Evolutionary conservation across 768 basidiomycete genomes (phyloP).

Genomic region (Auricularia heimuer): DNA sequence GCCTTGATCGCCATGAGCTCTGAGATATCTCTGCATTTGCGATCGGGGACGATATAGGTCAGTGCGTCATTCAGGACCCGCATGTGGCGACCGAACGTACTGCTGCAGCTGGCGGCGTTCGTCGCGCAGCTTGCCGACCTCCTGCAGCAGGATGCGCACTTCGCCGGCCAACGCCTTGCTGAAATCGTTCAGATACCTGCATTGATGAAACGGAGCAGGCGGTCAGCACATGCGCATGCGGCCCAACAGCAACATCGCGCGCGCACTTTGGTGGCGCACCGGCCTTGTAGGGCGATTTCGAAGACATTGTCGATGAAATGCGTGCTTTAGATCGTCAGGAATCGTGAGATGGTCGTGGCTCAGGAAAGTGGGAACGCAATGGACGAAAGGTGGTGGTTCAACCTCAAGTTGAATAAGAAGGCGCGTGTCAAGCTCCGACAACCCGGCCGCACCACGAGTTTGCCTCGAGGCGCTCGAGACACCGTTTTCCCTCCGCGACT

Average conservation of each 20-base stretch:
- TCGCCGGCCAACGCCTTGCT: conserved; percentile 53
- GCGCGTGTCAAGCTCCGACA: background rate
- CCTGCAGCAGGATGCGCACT: conserved; percentile 50
- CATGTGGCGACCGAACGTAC: conserved; percentile 18
- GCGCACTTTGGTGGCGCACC: background rate
- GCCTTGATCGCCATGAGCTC: conserved; percentile 14
- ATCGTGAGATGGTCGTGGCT: background rate
- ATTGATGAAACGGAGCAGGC: background rate
- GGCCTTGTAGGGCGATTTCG: background rate
- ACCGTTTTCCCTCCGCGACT: too few relatives aligned
- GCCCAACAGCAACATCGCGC: background rate
- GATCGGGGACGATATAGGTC: background rate
- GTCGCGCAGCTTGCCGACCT: conserved; percentile 51
- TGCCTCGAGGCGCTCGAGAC: background rate
- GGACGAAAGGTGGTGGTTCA: background rate
- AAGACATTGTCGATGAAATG: background rate
- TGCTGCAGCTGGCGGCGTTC: conserved; percentile 48
- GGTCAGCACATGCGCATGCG: background rate
- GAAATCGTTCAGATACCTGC: conserved; percentile 48
- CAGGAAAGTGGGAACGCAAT: background rate
- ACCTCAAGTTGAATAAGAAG: background rate
- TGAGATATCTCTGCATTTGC: conserved; percentile 10
- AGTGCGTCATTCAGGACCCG: background rate
- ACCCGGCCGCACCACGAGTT: background rate
- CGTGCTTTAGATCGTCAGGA: background rate